Evolutionary conservation across 306 rosid genomes (phyloP).

Genomic region (Lablab purpureus): DNA sequence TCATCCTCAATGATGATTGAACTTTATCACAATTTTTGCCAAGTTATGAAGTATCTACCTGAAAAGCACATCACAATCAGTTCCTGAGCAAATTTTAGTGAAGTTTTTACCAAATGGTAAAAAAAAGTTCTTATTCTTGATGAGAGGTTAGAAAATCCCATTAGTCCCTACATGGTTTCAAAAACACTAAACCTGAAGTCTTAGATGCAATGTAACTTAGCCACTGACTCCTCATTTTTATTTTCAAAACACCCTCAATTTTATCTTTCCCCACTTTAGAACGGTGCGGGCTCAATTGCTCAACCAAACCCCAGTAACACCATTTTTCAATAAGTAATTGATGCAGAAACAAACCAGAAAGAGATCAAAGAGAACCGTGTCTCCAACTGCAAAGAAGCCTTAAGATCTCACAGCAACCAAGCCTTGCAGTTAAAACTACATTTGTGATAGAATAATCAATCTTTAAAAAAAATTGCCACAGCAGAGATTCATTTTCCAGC

Average conservation of each 20-base stretch:
- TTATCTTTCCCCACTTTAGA: not conserved
- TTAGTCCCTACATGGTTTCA: not conserved
- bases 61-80: conserved; percentile 44
- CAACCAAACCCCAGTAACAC: conserved; percentile 19
- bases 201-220: conserved; percentile 9
- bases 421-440: not conserved
- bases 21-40: conserved; percentile 18
- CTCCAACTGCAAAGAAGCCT: not conserved
- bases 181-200: conserved; percentile 1
- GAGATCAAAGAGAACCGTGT: not conserved
- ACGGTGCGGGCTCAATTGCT: conserved; percentile 11
- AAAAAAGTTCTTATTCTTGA: not conserved
- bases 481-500: conserved; percentile 18
- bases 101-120: not conserved
- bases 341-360: not conserved
- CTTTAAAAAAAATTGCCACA: not conserved
- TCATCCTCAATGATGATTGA: conserved; percentile 56
- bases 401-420: not conserved
- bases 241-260: not conserved
- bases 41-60: conserved; percentile 22
- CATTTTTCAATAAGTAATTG: not conserved
- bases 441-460: conserved; percentile 4
- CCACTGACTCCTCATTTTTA: conserved; percentile 2
- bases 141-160: conserved; percentile 1
- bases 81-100: not conserved